Base-by-base conservation (phyloP, 768 basidiomycete genomes). In the Boletus sensibilis region DNA sequence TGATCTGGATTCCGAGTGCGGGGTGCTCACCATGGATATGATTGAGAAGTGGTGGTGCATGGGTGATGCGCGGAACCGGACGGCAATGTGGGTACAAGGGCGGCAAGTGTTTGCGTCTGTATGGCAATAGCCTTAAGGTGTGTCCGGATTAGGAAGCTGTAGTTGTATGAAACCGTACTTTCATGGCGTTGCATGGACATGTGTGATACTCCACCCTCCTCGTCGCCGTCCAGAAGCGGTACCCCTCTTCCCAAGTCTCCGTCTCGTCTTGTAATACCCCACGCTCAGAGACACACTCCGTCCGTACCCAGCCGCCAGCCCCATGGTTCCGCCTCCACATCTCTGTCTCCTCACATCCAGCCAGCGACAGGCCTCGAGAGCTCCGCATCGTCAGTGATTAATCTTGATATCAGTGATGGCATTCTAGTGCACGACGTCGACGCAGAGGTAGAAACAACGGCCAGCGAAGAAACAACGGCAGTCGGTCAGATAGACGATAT, bases 1-100 rank as follows among this genome's bases (percentile, higher is more conserved):
- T 61, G 85, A 82, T 50, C 58, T 63, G 46, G 52, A 60, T 52
- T 7, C 51, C 33, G 35, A 52, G 57, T 12, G 18, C n/a, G 37
- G 49, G 54, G 52, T 47, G 31, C 51, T 79, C 51, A 72, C 72
- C 8, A 65, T 75, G 41, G 87, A 87, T 49, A 74, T 82, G 72
- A 61, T 94, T 23, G 94, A 95, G 71, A 91, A 88, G 66, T 94
- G 94, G 94, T 95, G 92, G 91, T 90, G 90, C 63, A 67, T 88
- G 40, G 93, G 93, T 0, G 86, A 90, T 64, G 64, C 64, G 5
- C 77, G 80, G 49, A 94, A 94, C 71, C 79, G 90, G 20, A 64
- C 55, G 2, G 76, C 72, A 4, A 78, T 93, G 70, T 96, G 91
- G 89, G 79, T 94, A 4, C 90, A 92, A 70, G 92, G 92, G 13